Conservation (phyloP, 176 grass and related monocot genomes). For the Stipa capillata region DNA sequence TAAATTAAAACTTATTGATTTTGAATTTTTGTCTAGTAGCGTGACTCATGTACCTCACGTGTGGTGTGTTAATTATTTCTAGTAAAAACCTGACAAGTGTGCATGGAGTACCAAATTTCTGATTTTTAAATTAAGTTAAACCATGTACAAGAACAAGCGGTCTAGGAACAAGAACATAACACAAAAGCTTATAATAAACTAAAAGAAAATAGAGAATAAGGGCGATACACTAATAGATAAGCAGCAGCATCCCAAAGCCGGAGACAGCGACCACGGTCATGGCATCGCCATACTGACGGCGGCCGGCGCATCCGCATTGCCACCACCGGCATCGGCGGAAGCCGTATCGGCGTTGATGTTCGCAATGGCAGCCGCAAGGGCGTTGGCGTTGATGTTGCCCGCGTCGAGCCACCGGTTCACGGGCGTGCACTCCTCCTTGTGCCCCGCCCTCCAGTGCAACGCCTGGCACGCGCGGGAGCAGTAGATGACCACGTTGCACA, state of each 20-base stretch:
- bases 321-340: too few species aligned
- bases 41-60: too few species aligned
- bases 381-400: neutral
- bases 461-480: conserved; percentile 86
- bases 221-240: neutral
- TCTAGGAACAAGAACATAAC: neutral
- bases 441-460: conserved; percentile 69
- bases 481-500: conserved; percentile 65
- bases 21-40: too few species aligned
- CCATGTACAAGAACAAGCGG: neutral
- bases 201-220: neutral
- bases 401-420: conserved; percentile 47
- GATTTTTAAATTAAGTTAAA: neutral
- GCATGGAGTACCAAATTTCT: neutral
- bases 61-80: neutral
- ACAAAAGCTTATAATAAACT: neutral
- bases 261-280: neutral
- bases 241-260: neutral
- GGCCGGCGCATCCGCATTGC: neutral
- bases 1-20: too few species aligned
- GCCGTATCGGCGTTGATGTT: too few species aligned
- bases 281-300: neutral
- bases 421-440: conserved; percentile 54
- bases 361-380: too few species aligned
- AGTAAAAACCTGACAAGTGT: neutral